These are phyloP conservation scores for Populus hybrid DNA, from an alignment of 441 rosid species.

Conservation along the genomic window DNA sequence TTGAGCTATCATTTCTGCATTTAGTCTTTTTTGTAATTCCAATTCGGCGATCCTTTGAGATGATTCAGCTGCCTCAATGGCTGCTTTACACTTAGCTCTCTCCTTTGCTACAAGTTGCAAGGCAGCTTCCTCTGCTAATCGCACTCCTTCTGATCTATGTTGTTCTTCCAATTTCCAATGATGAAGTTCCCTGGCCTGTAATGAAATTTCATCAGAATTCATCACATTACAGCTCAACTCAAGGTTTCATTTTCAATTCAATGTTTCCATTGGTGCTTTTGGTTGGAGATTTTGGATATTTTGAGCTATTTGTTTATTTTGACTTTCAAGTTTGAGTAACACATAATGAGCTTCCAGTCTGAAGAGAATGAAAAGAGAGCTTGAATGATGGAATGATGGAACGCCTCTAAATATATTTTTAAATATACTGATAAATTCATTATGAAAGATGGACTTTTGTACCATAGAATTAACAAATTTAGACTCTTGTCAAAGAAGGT, in stretches of 20 bases:
- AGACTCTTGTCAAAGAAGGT: background rate
- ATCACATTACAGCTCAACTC: background rate
- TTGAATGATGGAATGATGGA: background rate
- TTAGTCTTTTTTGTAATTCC: slow-evolving; percentile 60
- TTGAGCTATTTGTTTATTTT: background rate
- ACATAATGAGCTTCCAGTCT: no score
- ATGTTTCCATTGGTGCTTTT: background rate
- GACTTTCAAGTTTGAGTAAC: background rate
- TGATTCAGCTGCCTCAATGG: slow-evolving; percentile 69
- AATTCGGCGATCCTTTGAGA: slow-evolving; percentile 58
- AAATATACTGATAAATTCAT: background rate
- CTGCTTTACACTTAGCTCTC: slow-evolving; percentile 57
- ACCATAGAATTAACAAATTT: background rate
- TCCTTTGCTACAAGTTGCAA: slow-evolving; percentile 62
- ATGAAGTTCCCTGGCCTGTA: slow-evolving; percentile 59
- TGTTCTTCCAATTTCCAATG: slow-evolving; percentile 62
- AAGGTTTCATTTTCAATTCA: background rate
- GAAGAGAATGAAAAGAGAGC: background rate
- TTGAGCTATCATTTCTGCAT: slow-evolving; percentile 50
- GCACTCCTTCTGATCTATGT: slow-evolving; percentile 48
- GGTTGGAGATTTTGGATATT: background rate
- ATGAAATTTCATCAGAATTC: slow-evolving; percentile 8
- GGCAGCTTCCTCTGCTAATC: slow-evolving; percentile 62
- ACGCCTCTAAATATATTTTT: background rate
- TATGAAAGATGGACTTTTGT: background rate